Base-by-base conservation (phyloP, 495 filamentous ascomycete species). In the Daldinia decipiens region DNA sequence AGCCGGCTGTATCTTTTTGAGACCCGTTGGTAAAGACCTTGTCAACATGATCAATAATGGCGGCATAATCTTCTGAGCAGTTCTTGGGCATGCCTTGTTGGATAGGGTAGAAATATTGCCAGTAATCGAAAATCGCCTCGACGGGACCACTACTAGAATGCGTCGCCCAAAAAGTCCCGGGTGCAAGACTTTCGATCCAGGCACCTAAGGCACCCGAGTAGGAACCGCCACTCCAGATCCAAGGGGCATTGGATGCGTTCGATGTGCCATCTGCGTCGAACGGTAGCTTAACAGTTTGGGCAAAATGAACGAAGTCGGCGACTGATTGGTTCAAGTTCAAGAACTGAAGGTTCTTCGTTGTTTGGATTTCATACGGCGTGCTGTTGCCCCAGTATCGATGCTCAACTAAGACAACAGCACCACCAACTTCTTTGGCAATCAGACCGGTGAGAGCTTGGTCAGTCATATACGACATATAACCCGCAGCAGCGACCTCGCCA, bases 121-220 rank as follows among this genome's bases (percentile, higher is more conserved):
- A 90, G 62, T 86, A 90, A 67, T 89, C 80, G 4, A 81, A 82
- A 36, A 90, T 82, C 1, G 86, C 83, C 73, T 91, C 82, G 7
- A 91, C 88, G 3, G 85, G 85, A 2, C 85, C 88, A 72, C 84
- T 87, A 47, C 85, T 87, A 12, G 85, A 82, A 71, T 88, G 84
- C 55, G 88, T 89, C 3, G 87, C 88, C 87, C 87, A 90, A 73
- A 88, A 88, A 0, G 87, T 89, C 7, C 87, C 88, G 0, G 88
- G 87, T 1, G 84, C 78, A 5, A 81, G 74, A 4, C 80, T 80
- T 21, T 84, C 83, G 4, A 82, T 83, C 89, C 89, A 91, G 1
- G 84, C 87, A 6, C 87, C 70, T 57, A 90, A 77, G 5, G 87
- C 88, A 54, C 88, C 89, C 40, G 85, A 82, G 72, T 90, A 91